Evolutionary conservation across 1,284 basidiomycete genomes (phyloP), one percentile per base, ranked within the genome.

Genomic region (Cryptococcus sp.): DNA sequence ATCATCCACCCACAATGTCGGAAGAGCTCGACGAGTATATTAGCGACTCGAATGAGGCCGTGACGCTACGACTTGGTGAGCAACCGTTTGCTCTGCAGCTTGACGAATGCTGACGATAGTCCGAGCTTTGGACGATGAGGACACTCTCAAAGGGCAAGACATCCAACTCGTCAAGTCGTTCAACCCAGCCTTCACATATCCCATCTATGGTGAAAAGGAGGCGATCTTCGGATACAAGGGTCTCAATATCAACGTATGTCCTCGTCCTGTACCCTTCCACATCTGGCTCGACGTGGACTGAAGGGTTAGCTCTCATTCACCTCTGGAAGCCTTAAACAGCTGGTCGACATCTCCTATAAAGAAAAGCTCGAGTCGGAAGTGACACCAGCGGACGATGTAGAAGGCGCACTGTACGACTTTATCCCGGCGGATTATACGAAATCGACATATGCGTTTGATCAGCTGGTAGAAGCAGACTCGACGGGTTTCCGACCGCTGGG

Each of bases 181-280:
- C 68, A 80, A 85, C 59, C 90, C 89, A 1, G 76, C 77, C 5
- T 93, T 93, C 72, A 93, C 89, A 1, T 93, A 93, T 73, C 87
- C 90, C 80, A 91, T 97, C 69, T 97, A 86, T 67, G 94, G 94
- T 45, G 89, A 97, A 63, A 87, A 94, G 48, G 92, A 98, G 76
- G 93, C 85, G 72, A 86, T 98, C 59, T 98, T 94, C 70, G 94
- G 94, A 2, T 98, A 97, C 74, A 79, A 82, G 54, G 83, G 84
- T 62, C 76, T 97, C 47, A 72, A 79, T 28, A 84, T 95, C 59
- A 82, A 93, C 69, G 90, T 93, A 10, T 31, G n/a, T 26, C 23
- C 16, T 14, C 10, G 21, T 19, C 25, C 34, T n/a, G n/a, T n/a
- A n/a, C n/a, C n/a, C n/a, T n/a, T n/a, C n/a, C n/a, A 3, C 14